These are phyloP conservation scores for Cyclotella sp. DNA, from an alignment of 108 stramenopile genomes.

Conservation along the genomic window DNA sequence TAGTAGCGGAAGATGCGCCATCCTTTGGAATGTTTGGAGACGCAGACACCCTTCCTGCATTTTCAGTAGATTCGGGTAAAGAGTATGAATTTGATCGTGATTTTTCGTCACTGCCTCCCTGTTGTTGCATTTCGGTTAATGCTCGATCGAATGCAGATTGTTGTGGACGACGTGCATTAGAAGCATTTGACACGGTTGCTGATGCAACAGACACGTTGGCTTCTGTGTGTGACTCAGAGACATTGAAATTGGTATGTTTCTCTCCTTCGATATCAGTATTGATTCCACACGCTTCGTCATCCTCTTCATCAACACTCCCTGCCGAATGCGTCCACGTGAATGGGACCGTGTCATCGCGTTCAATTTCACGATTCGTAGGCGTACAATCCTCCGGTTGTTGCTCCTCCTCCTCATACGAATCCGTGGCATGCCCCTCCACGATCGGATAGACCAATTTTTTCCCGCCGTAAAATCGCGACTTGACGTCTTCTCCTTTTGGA, in stretches of 20 bases:
- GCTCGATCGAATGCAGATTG: constrained; percentile 34
- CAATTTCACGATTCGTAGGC: background rate
- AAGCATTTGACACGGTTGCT: background rate
- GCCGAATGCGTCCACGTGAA: constrained; percentile 18
- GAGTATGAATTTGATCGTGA: constrained; percentile 26
- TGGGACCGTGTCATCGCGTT: background rate
- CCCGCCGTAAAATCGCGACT: no score
- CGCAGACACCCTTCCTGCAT: background rate
- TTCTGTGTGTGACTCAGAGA: no score
- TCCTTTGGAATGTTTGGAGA: background rate
- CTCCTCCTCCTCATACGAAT: background rate
- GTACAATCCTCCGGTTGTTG: background rate
- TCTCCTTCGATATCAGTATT: no score
- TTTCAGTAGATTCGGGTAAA: background rate
- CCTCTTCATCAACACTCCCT: background rate
- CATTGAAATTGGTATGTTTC: no score
- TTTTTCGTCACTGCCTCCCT: background rate
- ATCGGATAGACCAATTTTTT: background rate
- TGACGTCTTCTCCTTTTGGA: background rate
- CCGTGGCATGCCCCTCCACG: background rate
- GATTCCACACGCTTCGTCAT: background rate
- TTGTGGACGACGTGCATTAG: background rate
- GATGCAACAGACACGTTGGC: background rate
- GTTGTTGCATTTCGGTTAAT: constrained; percentile 24
- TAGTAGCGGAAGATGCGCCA: background rate